Base-by-base conservation (phyloP, 177 flowering plant species). In the Telopea speciosissima region DNA sequence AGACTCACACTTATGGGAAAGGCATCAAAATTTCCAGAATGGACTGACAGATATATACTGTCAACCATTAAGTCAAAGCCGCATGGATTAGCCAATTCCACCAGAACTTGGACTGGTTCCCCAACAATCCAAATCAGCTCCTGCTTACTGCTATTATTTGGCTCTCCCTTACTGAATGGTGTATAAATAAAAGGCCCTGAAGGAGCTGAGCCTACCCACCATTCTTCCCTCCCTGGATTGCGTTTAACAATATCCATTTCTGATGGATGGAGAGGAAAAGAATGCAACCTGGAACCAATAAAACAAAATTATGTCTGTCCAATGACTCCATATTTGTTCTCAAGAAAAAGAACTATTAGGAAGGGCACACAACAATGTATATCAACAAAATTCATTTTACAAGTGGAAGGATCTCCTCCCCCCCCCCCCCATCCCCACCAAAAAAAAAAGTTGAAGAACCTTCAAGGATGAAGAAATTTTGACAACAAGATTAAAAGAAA, bases 41-140 rank as follows among this genome's bases (percentile, higher is more conserved):
- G 93, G 76, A 82, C 93, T 1, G 96, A 93, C 24, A 96, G 92
- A 81, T 96, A 91, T 65, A 96, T 88, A 77, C 98, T 96, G 72
- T 96, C 95, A 74, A 96, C 97, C 79, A 78, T 76, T 74, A 96
- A 81, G 68, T 96, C 92, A 85, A 96, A 96, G 58, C 93, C 97
- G 76, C 99, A 96, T n/a, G 99, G 99, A 76, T 96, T 96, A 45
- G 97, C 99, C 82, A 96, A 82, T 77, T 96, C 99, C 70, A 96
- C 97, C 73, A 93, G 72, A 68, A 96, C 92, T 77, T 93, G 97
- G 28, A 93, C 89, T 33, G 99, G 97, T 81, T 96, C 99, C 59
- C 99, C 98, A 72, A 96, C 96, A 74, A 93, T 77, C 99, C 99
- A 96, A 68, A 82, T 78, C 60, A 91, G 76, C 60, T 91, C 99